Percentiles rank a stretch among this genome's conserved stretches.
Evolutionary conservation across 2,329 filamentous ascomycete species (phyloP).

Genomic region (Penicillium sp.): DNA sequence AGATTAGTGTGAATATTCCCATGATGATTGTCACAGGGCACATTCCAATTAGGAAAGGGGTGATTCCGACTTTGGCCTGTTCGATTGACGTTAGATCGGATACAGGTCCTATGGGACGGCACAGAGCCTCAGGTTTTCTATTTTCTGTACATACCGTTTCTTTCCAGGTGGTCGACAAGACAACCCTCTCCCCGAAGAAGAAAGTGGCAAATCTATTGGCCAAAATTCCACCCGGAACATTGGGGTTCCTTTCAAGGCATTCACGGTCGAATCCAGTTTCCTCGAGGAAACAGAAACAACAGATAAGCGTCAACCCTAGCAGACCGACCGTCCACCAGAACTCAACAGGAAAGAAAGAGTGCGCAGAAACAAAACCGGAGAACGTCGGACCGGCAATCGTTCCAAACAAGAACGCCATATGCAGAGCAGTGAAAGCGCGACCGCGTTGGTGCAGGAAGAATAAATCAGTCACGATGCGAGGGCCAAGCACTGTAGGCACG

Average conservation of each 20-base stretch:
- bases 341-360: constrained; percentile 35
- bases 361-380: constrained; percentile 39
- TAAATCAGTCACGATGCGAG: constrained; percentile 41
- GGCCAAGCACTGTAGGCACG: constrained; percentile 38
- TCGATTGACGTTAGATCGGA: neutral
- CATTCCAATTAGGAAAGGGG: constrained; percentile 27
- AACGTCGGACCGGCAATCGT: constrained; percentile 39
- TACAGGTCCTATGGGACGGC: neutral
- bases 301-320: constrained; percentile 31
- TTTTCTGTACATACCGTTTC: constrained; percentile 17
- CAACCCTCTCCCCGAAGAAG: constrained; percentile 22
- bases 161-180: constrained; percentile 20
- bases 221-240: constrained; percentile 14
- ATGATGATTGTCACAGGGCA: constrained; percentile 39
- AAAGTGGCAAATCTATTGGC: constrained; percentile 27
- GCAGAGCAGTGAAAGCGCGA: constrained; percentile 37
- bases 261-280: constrained; percentile 38
- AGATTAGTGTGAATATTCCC: constrained; percentile 37
- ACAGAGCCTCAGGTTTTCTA: neutral
- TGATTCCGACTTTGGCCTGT: constrained; percentile 20
- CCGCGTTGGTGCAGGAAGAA: constrained; percentile 46
- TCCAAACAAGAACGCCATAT: constrained; percentile 38
- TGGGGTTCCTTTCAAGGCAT: constrained; percentile 13
- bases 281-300: constrained; percentile 39
- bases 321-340: constrained; percentile 47